Evolutionary conservation across 2,329 filamentous ascomycete species (phyloP).

Genomic region (Daldinia sp.): DNA sequence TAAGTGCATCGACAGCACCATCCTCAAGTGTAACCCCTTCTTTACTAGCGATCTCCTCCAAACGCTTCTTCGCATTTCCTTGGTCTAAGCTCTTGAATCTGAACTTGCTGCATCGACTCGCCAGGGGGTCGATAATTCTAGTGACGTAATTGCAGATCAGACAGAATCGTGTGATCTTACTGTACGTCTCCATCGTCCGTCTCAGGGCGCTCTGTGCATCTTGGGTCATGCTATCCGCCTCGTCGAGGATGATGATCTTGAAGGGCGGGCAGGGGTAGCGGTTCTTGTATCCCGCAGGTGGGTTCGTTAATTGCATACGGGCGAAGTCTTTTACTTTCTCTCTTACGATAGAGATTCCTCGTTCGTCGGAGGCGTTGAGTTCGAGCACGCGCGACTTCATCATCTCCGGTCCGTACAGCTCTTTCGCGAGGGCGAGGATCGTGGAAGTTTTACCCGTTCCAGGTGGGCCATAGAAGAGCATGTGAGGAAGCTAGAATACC

Average conservation of each 20-base stretch:
- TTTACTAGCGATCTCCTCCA: constrained; percentile 83
- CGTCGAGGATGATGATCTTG: constrained; percentile 98
- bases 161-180: constrained; percentile 95
- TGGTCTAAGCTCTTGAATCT: constrained; percentile 96
- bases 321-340: constrained; percentile 99
- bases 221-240: constrained; percentile 99
- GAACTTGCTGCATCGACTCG: constrained; percentile 94
- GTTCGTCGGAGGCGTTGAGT: constrained; percentile 98
- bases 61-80: constrained; percentile 80
- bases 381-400: constrained; percentile 96
- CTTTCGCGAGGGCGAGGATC: constrained; percentile 95
- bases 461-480: constrained; percentile 98
- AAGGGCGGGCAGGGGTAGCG: constrained; percentile 95
- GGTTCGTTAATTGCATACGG: constrained; percentile 90
- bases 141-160: constrained; percentile 99
- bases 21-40: constrained; percentile 82
- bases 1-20: constrained; percentile 84
- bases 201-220: constrained; percentile 94
- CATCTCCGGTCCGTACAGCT: constrained; percentile 95
- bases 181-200: constrained; percentile 98
- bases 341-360: constrained; percentile 95
- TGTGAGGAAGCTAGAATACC: constrained; percentile 81
- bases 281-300: constrained; percentile 74
- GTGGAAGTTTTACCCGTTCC: constrained; percentile 99
- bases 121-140: constrained; percentile 95